Conservation (phyloP, 2,329 filamentous ascomycete genomes). For the Colletotrichum gloeosporioides region DNA sequence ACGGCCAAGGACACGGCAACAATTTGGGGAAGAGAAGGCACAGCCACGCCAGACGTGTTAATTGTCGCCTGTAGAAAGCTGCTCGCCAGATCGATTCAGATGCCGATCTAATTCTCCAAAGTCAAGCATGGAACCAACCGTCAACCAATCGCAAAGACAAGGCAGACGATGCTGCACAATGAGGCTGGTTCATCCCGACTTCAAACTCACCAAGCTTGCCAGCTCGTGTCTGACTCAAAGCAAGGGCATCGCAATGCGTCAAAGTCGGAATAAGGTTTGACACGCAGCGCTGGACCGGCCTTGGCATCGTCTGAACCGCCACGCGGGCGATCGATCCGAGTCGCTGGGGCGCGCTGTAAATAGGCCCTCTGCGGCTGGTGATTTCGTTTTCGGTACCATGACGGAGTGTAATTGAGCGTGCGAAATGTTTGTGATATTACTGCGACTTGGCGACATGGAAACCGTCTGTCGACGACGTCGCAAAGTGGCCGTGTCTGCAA, state of each 20-base stretch:
- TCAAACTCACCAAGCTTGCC: neutral
- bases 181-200: neutral
- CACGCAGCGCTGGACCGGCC: neutral
- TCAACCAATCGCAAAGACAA: neutral
- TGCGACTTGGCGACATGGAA: neutral
- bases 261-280: neutral
- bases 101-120: neutral
- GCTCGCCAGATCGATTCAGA: neutral
- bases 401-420: rapidly evolving
- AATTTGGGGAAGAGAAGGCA: rapidly evolving
- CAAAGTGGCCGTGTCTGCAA: neutral
- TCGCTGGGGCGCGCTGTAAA: neutral
- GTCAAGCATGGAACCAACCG: neutral
- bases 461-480: neutral
- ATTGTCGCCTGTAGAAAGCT: rapidly evolving
- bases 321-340: neutral
- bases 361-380: neutral
- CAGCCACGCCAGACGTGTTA: neutral
- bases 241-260: neutral
- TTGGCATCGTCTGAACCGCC: neutral
- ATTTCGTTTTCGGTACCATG: neutral
- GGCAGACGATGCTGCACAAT: neutral
- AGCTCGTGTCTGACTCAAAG: neutral
- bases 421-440: neutral
- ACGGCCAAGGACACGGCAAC: neutral